Evolutionary conservation across 2,329 filamentous ascomycete species (phyloP).

Genomic region (Trichoderma koningiopsis): DNA sequence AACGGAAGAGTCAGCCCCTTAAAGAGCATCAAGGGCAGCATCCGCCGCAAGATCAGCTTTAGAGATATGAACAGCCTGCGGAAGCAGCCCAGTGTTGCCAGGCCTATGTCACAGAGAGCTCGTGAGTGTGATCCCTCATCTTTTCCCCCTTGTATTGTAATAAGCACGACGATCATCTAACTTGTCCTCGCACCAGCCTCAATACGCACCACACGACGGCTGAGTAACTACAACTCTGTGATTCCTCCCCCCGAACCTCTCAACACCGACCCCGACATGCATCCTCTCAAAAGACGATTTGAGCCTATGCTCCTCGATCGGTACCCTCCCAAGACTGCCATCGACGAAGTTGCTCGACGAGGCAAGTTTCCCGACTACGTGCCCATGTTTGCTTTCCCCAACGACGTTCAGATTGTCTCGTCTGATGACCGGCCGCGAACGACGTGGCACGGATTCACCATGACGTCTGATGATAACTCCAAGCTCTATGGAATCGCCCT

Average conservation of each 20-base stretch:
- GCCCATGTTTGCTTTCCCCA: conserved; percentile 98
- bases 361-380: conserved; percentile 95
- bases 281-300: conserved; percentile 89
- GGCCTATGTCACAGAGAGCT: conserved; percentile 53
- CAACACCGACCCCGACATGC: conserved; percentile 88
- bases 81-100: conserved; percentile 75
- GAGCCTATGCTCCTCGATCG: conserved; percentile 95
- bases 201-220: conserved; percentile 76
- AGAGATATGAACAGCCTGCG: conserved; percentile 94
- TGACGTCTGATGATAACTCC: conserved; percentile 91
- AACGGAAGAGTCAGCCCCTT: conserved; percentile 58
- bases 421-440: conserved; percentile 90
- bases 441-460: conserved; percentile 99
- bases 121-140: conserved; percentile 42
- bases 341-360: conserved; percentile 77
- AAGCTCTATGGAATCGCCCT: conserved; percentile 91
- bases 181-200: conserved; percentile 49
- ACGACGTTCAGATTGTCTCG: conserved; percentile 95
- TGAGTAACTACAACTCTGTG: conserved; percentile 98
- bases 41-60: conserved; percentile 89
- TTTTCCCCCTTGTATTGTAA: not conserved
- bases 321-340: conserved; percentile 81
- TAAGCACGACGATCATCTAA: not conserved
- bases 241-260: conserved; percentile 92
- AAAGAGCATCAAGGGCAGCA: conserved; percentile 73